phyloP scores from a whole-genome alignment of 2,329 filamentous ascomycete species.

The Neonectria faginata region DNA sequence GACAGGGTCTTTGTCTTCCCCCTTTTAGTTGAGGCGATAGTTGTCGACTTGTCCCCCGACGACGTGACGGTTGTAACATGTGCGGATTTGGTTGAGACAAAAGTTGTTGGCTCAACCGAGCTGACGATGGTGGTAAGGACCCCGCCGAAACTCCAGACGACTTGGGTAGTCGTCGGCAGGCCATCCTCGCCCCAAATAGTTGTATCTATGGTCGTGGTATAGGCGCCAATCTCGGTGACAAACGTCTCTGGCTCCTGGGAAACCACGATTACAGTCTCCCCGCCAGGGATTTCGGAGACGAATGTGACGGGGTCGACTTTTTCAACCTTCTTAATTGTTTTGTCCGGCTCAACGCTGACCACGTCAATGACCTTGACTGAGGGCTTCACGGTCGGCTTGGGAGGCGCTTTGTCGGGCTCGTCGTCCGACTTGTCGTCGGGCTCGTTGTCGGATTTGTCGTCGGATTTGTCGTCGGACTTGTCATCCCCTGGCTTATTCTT shows the following conservation, averaged over 20 bases:
- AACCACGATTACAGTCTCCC: slow-evolving; percentile 38
- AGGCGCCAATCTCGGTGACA: slow-evolving; percentile 7
- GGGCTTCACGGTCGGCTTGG: slow-evolving; percentile 27
- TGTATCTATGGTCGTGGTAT: slow-evolving; percentile 10
- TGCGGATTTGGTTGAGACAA: slow-evolving; percentile 23
- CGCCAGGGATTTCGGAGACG: slow-evolving; percentile 34
- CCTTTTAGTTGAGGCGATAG: slow-evolving; percentile 35
- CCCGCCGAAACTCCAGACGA: slow-evolving; percentile 17
- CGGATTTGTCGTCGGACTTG: neutral
- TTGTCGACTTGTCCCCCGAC: slow-evolving; percentile 34
- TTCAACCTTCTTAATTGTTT: slow-evolving; percentile 40
- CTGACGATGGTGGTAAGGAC: slow-evolving; percentile 29
- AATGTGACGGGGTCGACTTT: slow-evolving; percentile 38
- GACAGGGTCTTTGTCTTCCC: slow-evolving; percentile 37
- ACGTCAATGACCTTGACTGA: slow-evolving; percentile 38
- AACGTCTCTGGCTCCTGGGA: slow-evolving; percentile 14
- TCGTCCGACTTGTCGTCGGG: neutral
- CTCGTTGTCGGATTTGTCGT: neutral
- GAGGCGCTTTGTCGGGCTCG: slow-evolving; percentile 6
- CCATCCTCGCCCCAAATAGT: slow-evolving; percentile 9
- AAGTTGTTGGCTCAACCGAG: slow-evolving; percentile 32
- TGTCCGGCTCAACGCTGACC: slow-evolving; percentile 36
- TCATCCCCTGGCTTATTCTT: slow-evolving; percentile 3
- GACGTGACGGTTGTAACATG: slow-evolving; percentile 36
- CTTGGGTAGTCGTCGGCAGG: slow-evolving; percentile 1